Evolutionary conservation across 1,284 basidiomycete genomes (phyloP), one percentile per base, ranked within the genome.

Genomic region (Austroboletus novae-zelandiae): DNA sequence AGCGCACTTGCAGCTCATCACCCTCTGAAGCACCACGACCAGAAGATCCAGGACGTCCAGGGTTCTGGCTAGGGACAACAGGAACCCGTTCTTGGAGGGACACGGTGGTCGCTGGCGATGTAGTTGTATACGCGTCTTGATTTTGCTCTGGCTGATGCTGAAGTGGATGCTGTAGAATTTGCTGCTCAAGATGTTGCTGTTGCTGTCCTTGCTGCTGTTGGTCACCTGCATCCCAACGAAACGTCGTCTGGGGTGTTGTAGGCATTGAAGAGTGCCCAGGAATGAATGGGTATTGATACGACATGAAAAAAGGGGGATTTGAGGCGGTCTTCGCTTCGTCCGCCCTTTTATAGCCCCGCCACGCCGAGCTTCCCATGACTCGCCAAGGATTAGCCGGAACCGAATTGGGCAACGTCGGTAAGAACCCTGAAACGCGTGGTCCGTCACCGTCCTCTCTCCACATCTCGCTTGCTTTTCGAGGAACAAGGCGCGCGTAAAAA

Each of bases 231-330:
- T 70, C 65, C 70, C 70, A 72, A 51, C 54, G 68, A 50, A 57
- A 69, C 3, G 59, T 39, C 14, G 65, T 56, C 43, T 60, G 61
- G 2, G 69, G 67, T 23, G 69, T 71, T 48, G 70, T 53, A 43
- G 69, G 64, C 57, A 58, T 61, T 18, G 70, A 69, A 45, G 67
- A 60, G 53, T 69, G 64, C 53, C 67, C 69, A 43, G 58, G 62
- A 48, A 58, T 65, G 66, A 58, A 59, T 47, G 65, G 68, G 56
- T 69, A 71, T 57, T 66, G 71, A 64, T 71, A 71, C 53, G 69
- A 69, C 70, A 71, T 71, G 62, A 56, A 57, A 61, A 60, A 59
- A 46, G 52, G 57, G 52, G 53, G 48, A 53, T 47, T 46, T 56
- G 40, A 1, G 10, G 13, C 23, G 23, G 44, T 45, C 51, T 51